These are phyloP conservation scores for Vitis rotundifolia DNA, from an alignment of 164 flowering plant genomes.

Conservation along the genomic window DNA sequence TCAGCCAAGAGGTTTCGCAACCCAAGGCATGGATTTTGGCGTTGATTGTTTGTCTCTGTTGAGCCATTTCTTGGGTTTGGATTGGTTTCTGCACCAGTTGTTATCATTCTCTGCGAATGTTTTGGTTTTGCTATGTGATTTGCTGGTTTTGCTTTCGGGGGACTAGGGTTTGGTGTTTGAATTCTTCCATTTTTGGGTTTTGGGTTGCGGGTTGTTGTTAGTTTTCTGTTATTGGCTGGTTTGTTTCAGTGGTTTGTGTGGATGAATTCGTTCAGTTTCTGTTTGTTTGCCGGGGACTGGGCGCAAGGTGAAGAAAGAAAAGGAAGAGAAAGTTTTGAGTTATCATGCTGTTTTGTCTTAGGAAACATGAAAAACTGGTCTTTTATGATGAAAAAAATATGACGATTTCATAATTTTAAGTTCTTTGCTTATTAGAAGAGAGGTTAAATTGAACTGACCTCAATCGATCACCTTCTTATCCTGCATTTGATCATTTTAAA, in stretches of 20 bases:
- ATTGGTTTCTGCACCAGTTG: not conserved
- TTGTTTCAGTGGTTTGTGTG: not conserved
- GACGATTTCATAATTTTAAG: too few species aligned
- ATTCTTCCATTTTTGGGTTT: not conserved
- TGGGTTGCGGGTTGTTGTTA: not conserved
- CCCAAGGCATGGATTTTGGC: not conserved
- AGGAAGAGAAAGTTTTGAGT: too few species aligned
- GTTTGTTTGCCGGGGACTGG: not conserved
- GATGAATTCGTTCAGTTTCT: not conserved
- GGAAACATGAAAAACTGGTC: too few species aligned
- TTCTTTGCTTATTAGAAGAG: too few species aligned
- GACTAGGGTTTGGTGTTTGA: not conserved
- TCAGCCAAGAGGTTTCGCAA: not conserved
- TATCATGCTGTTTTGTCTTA: too few species aligned
- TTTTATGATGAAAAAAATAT: too few species aligned
- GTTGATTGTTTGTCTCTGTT: not conserved
- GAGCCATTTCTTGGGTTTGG: not conserved
- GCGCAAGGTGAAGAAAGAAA: not conserved
- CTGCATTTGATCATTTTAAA: too few species aligned
- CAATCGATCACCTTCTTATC: too few species aligned
- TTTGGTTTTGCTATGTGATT: not conserved
- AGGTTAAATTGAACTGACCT: too few species aligned
- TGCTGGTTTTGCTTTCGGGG: not conserved
- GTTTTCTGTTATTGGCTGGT: not conserved
- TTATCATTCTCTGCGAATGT: not conserved